phyloP scores from a whole-genome alignment of 2,329 filamentous ascomycete species.

The Cladosporium austrohemisphaericum region DNA sequence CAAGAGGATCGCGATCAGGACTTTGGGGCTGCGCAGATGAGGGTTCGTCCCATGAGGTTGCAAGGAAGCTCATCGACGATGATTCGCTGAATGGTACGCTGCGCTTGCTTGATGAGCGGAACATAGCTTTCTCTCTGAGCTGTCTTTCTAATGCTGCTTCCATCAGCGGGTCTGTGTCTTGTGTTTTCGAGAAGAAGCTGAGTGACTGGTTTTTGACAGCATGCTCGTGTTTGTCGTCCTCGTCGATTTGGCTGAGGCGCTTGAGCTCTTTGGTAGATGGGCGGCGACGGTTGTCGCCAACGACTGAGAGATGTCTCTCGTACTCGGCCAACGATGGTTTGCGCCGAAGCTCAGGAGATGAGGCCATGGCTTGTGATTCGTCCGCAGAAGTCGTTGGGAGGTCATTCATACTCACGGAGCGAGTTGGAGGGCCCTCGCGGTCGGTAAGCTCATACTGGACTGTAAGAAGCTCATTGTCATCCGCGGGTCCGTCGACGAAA shows the following conservation, averaged over 20 bases:
- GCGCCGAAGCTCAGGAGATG: conserved; percentile 11
- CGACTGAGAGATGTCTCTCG: conserved; percentile 26
- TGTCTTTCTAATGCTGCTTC: conserved; percentile 32
- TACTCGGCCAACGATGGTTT: conserved; percentile 25
- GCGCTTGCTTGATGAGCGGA: conserved; percentile 31
- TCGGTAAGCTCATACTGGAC: conserved; percentile 23
- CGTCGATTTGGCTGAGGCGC: conserved; percentile 21
- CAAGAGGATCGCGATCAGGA: conserved; percentile 19
- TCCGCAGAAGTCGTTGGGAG: not conserved
- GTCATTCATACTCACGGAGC: conserved; percentile 20
- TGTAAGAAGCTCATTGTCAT: conserved; percentile 21
- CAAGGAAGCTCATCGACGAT: conserved; percentile 18
- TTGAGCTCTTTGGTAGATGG: conserved; percentile 21
- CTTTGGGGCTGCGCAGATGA: conserved; percentile 2
- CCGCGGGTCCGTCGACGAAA: conserved; percentile 23
- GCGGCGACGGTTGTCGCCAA: conserved; percentile 28
- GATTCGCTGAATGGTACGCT: conserved; percentile 15
- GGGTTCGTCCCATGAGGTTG: conserved; percentile 14
- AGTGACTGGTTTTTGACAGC: not conserved
- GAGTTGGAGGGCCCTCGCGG: not conserved
- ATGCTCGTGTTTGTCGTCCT: conserved; percentile 20
- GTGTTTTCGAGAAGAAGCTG: not conserved
- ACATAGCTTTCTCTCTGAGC: conserved; percentile 33
- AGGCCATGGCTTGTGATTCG: not conserved
- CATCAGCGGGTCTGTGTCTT: conserved; percentile 25